phyloP scores from a whole-genome alignment of 441 rosid genomes.

The Populus hybrid region DNA sequence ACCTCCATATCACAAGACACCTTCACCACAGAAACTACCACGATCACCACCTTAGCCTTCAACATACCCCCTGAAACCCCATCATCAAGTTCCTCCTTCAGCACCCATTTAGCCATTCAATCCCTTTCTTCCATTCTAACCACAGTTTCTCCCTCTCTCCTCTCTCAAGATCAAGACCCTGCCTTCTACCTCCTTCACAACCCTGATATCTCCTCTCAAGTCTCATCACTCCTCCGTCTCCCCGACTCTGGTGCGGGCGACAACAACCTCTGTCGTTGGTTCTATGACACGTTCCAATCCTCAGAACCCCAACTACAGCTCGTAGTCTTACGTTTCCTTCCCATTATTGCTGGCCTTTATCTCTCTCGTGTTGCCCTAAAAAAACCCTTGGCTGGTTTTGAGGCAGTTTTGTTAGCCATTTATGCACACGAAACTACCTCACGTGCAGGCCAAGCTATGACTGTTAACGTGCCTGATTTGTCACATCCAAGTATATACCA shows the following conservation, averaged over 20 bases:
- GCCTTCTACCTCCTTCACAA: slow-evolving; percentile 55
- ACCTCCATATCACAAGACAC: slow-evolving; percentile 29
- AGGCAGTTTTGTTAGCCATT: slow-evolving; percentile 74
- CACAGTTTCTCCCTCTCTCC: slow-evolving; percentile 39
- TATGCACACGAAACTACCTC: slow-evolving; percentile 69
- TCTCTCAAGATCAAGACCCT: slow-evolving; percentile 35
- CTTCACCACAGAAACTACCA: slow-evolving; percentile 5
- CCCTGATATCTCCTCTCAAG: slow-evolving; percentile 44
- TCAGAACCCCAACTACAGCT: slow-evolving; percentile 57
- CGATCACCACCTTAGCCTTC: slow-evolving; percentile 9
- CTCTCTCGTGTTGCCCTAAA: slow-evolving; percentile 67
- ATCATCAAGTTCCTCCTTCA: slow-evolving; percentile 25
- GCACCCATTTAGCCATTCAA: slow-evolving; percentile 41
- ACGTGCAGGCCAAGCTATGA: slow-evolving; percentile 58
- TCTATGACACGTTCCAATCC: slow-evolving; percentile 83
- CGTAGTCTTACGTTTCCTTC: slow-evolving; percentile 74
- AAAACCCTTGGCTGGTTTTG: slow-evolving; percentile 80
- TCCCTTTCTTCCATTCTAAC: slow-evolving; percentile 54
- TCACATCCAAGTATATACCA: slow-evolving; percentile 74
- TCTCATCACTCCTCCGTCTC: slow-evolving; percentile 59
- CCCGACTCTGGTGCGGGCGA: slow-evolving; percentile 81
- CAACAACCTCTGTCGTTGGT: slow-evolving; percentile 83
- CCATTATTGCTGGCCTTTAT: slow-evolving; percentile 62
- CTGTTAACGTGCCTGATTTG: slow-evolving; percentile 67
- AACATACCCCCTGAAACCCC: slow-evolving; percentile 21